Percentiles rank a stretch among this genome's conserved stretches.
Conservation (phyloP, 768 basidiomycete genomes). For the Termitomyces sp. region DNA sequence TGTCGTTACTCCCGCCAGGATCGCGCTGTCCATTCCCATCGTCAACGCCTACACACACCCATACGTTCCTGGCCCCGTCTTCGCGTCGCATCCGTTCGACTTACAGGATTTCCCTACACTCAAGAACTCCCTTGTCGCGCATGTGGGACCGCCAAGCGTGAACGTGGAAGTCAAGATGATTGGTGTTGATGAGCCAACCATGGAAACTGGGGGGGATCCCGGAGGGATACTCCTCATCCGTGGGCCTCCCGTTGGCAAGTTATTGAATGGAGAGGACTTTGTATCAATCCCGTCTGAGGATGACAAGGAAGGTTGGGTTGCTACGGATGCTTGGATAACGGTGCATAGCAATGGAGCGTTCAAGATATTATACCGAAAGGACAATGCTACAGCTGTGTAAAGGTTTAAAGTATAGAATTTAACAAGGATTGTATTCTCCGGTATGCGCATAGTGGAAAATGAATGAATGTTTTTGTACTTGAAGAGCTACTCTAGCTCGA, state of each 20-base stretch:
- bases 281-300: constrained; percentile 28
- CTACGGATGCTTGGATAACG: constrained; percentile 35
- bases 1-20: constrained; percentile 55
- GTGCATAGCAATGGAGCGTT: constrained; percentile 71
- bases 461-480: too few relatives aligned
- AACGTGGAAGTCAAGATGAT: constrained; percentile 83
- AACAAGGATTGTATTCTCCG: background rate
- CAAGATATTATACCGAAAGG: constrained; percentile 20
- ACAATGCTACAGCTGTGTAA: background rate
- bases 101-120: constrained; percentile 61
- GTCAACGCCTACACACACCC: constrained; percentile 60
- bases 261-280: constrained; percentile 37
- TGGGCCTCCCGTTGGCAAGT: constrained; percentile 68
- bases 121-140: constrained; percentile 29
- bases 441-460: background rate
- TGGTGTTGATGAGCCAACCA: constrained; percentile 55
- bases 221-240: constrained; percentile 55
- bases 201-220: constrained; percentile 68
- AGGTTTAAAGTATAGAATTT: background rate
- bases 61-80: constrained; percentile 67
- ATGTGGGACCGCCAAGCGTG: constrained; percentile 75
- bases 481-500: too few relatives aligned
- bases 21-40: constrained; percentile 74
- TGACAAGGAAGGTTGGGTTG: constrained; percentile 41
- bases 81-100: constrained; percentile 82